phyloP scores from a whole-genome alignment of 2,329 filamentous ascomycete genomes.

The Westerdykella aurantiaca region DNA sequence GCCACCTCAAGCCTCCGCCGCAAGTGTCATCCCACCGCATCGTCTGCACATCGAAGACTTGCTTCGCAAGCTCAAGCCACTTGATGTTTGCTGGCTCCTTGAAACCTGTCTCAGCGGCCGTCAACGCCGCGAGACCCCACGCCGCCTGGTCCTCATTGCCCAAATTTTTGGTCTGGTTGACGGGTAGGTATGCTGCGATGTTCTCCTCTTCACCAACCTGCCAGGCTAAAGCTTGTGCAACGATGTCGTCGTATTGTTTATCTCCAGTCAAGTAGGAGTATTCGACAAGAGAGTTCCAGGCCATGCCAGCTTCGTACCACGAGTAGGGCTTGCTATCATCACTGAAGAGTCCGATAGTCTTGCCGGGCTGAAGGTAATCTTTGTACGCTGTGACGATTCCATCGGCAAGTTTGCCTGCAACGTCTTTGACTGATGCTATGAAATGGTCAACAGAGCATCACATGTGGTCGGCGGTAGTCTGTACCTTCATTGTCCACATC shows the following conservation, averaged over 20 bases:
- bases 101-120: conserved; percentile 61
- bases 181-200: conserved; percentile 36
- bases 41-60: conserved; percentile 66
- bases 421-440: conserved; percentile 21
- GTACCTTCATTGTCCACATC: conserved; percentile 17
- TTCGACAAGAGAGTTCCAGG: conserved; percentile 24
- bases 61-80: conserved; percentile 60
- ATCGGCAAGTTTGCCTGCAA: conserved; percentile 17
- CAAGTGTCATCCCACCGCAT: conserved; percentile 64
- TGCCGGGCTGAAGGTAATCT: conserved; percentile 3
- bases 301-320: conserved; percentile 19
- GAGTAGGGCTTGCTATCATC: conserved; percentile 10
- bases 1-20: conserved; percentile 62
- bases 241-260: conserved; percentile 2
- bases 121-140: conserved; percentile 62
- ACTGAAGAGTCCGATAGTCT: conserved; percentile 15
- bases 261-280: conserved; percentile 43
- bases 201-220: conserved; percentile 20
- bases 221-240: neutral
- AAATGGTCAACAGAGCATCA: neutral
- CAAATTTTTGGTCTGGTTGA: conserved; percentile 36
- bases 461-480: neutral
- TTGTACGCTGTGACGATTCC: conserved; percentile 20
- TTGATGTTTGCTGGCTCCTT: conserved; percentile 40
- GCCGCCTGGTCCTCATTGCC: conserved; percentile 69